Percentiles rank a stretch among this genome's conserved stretches.
Evolutionary conservation across 371 early-diverging fungal species (phyloP).

Genomic region (Mucor irregularis): DNA sequence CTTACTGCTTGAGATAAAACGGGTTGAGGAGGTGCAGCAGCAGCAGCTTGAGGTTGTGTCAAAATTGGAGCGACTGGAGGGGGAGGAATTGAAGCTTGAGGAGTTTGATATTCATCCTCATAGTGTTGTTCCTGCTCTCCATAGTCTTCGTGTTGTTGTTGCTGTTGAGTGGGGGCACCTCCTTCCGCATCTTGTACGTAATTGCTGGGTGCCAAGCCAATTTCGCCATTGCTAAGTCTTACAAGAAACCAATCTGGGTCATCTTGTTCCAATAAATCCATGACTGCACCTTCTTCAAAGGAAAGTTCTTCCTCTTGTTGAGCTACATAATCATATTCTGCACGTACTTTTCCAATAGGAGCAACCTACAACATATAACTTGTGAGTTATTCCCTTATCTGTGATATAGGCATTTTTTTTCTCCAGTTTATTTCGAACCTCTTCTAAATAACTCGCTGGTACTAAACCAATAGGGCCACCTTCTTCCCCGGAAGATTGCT

Average conservation of each 20-base stretch:
- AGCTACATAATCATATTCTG: slow-evolving; percentile 80
- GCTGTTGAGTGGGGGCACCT: neutral
- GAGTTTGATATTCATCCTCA: neutral
- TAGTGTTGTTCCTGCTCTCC: slow-evolving; percentile 3
- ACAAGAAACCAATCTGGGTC: slow-evolving; percentile 56
- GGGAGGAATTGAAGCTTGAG: neutral
- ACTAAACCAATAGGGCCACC: slow-evolving; percentile 67
- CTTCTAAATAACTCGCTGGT: slow-evolving; percentile 76
- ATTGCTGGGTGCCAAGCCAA: slow-evolving; percentile 77
- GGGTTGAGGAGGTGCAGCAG: slow-evolving; percentile 22
- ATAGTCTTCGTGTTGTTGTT: slow-evolving; percentile 5
- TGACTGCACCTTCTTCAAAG: slow-evolving; percentile 72
- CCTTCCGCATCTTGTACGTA: slow-evolving; percentile 62
- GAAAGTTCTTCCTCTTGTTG: slow-evolving; percentile 78
- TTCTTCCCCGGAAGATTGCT: slow-evolving; percentile 43
- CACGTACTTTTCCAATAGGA: slow-evolving; percentile 61
- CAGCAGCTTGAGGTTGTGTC: slow-evolving; percentile 1
- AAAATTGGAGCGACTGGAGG: slow-evolving; percentile 10
- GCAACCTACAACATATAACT: slow-evolving; percentile 16
- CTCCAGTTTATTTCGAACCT: slow-evolving; percentile 38
- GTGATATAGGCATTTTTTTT: neutral
- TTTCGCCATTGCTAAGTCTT: slow-evolving; percentile 50
- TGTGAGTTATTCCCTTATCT: neutral
- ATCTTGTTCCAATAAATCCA: slow-evolving; percentile 71
- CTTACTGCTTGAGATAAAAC: slow-evolving; percentile 27